Conservation (phyloP, 805 yeast genomes). For the Brettanomyces custersianus region DNA sequence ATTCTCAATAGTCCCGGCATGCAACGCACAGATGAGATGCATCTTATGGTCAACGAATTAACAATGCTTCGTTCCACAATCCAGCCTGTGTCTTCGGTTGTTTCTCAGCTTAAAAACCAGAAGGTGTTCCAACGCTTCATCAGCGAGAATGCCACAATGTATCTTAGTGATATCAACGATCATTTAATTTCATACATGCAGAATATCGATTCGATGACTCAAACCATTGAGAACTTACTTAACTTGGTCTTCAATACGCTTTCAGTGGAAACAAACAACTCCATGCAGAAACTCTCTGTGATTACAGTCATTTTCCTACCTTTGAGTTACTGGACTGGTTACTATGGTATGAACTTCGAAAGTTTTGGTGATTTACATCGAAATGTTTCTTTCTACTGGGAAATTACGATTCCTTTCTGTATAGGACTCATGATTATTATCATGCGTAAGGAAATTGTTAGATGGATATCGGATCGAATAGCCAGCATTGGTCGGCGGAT, state of each 20-base stretch:
- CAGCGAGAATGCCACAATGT: slow-evolving; percentile 36
- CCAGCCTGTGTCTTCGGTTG: slow-evolving; percentile 37
- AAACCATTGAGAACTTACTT: slow-evolving; percentile 40
- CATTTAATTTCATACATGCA: slow-evolving; percentile 44
- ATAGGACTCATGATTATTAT: slow-evolving; percentile 26
- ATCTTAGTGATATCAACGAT: slow-evolving; percentile 48
- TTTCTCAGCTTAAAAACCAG: slow-evolving; percentile 37
- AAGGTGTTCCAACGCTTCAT: slow-evolving; percentile 22
- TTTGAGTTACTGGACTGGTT: slow-evolving; percentile 51
- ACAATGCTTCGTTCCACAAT: slow-evolving; percentile 37
- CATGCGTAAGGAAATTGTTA: slow-evolving; percentile 22
- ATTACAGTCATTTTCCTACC: slow-evolving; percentile 54
- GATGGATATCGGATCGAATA: slow-evolving; percentile 5
- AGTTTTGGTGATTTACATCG: slow-evolving; percentile 30
- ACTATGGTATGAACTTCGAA: slow-evolving; percentile 48
- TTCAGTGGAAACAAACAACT: slow-evolving; percentile 43
- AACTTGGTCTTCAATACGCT: slow-evolving; percentile 49
- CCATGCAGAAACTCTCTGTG: slow-evolving; percentile 45
- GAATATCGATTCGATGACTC: slow-evolving; percentile 45
- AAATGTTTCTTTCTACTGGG: slow-evolving; percentile 38
- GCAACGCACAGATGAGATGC: slow-evolving; percentile 42
- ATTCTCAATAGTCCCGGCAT: slow-evolving; percentile 41
- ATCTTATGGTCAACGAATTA: slow-evolving; percentile 45
- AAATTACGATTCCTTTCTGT: slow-evolving; percentile 34
- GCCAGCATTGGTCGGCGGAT: slow-evolving; percentile 5